Evolutionary conservation across 495 filamentous ascomycete genomes (phyloP), one percentile per base, ranked within the genome.

Genomic region (Neurospora sp.): DNA sequence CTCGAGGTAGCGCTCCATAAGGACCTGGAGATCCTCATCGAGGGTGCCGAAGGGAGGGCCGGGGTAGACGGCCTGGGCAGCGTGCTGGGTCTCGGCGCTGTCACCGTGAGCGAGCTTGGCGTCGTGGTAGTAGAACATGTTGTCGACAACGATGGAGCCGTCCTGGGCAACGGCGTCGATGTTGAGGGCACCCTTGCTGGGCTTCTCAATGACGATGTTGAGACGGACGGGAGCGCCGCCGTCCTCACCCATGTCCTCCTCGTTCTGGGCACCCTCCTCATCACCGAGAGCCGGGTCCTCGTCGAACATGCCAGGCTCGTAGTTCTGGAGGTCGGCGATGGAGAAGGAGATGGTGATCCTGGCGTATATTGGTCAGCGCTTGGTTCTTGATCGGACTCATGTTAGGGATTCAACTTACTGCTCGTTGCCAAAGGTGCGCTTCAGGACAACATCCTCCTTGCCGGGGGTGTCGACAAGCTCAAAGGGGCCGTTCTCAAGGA

Each of bases 281-380:
- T 89, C 88, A 79, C 91, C 92, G 72, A 96, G 86, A 78, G 95
- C 94, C 76, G 91, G 88, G 72, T 83, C 81, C 72, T 82, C 81
- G 20, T 80, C 78, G 73, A 76, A 78, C 70, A 76, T 71, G 66
- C 82, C 79, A 72, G 89, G 84, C 72, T 91, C 88, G 78, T 91
- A 84, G 85, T 88, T 88, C 84, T 92, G 90, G 66, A 99, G 88
- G 81, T 98, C 96, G 76, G 93, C 90, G 80, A 97, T 94, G 76
- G 94, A 96, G 87, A 99, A 99, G 75, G 90, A 90, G 75, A 98
- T 89, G 73, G 90, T 91, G 85, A 99, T 97, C 76, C 93, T 97
- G 75, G n/a, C 0, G 71, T 71, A 40, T 5, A 14, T 40, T 14
- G 39, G 39, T 40, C 39, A 40, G 39, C 39, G 12, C 39, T 7